phyloP scores from a whole-genome alignment of 495 filamentous ascomycete genomes.

The Mytilinidion resinicola region DNA sequence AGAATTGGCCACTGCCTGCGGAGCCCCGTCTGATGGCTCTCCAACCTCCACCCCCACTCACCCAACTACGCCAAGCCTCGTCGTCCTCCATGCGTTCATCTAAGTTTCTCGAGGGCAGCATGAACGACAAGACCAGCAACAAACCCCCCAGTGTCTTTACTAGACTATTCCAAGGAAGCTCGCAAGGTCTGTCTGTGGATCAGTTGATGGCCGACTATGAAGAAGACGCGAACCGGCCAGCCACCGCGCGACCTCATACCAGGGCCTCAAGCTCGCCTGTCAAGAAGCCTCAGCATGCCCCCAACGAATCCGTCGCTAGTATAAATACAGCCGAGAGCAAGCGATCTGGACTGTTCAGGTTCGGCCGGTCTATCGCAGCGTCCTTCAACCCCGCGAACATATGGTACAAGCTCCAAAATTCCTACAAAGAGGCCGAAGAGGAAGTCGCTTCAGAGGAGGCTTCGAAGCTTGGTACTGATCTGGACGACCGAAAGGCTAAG shows the following conservation, averaged over 20 bases:
- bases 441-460: background rate
- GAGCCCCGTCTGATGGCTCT: slow-evolving; percentile 8
- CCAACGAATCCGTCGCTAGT: background rate
- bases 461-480: background rate
- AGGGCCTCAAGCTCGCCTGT: background rate
- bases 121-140: slow-evolving; percentile 30
- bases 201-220: slow-evolving; percentile 31
- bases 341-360: slow-evolving; percentile 21
- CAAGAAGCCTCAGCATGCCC: background rate
- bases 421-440: slow-evolving; percentile 7
- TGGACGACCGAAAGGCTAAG: slow-evolving; percentile 38
- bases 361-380: slow-evolving; percentile 21
- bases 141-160: slow-evolving; percentile 29
- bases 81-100: background rate
- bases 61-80: background rate
- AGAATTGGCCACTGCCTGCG: slow-evolving; percentile 45
- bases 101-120: slow-evolving; percentile 29
- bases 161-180: background rate
- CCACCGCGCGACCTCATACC: background rate
- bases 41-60: background rate
- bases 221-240: background rate
- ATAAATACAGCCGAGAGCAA: slow-evolving; percentile 1
- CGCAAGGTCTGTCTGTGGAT: slow-evolving; percentile 20
- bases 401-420: slow-evolving; percentile 19
- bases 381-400: slow-evolving; percentile 25